Percentiles rank a stretch among this genome's conserved stretches.
phyloP scores from a whole-genome alignment of 31 red algal species.

The Bonnemaisonia californica region DNA sequence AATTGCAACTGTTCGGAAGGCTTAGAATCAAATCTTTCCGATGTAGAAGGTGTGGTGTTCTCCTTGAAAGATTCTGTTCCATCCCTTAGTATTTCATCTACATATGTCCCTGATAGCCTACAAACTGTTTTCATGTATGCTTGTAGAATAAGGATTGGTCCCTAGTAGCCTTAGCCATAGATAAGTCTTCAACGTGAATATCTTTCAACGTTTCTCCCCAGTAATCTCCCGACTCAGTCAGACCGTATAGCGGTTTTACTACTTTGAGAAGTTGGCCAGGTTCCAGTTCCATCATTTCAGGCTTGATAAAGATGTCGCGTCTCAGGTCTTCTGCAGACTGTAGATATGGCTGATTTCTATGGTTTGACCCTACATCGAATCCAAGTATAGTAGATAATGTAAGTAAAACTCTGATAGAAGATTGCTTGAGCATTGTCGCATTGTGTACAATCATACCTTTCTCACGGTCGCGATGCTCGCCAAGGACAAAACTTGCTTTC shows the following conservation, averaged over 20 bases:
- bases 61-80: not conserved
- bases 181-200: not conserved
- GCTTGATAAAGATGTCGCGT: slow-evolving; percentile 16
- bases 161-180: not conserved
- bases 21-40: not conserved
- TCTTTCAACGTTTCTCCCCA: not conserved
- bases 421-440: not conserved
- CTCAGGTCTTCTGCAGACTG: not conserved
- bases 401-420: not conserved
- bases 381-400: not conserved
- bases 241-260: slow-evolving; percentile 6
- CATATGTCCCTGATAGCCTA: too few species aligned
- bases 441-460: slow-evolving; percentile 1
- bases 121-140: not conserved
- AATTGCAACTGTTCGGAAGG: not conserved
- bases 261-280: not conserved
- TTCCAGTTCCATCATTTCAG: not conserved
- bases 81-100: not conserved
- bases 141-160: not conserved
- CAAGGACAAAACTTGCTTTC: slow-evolving; percentile 6
- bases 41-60: not conserved
- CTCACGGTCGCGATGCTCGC: not conserved
- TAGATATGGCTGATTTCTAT: not conserved
- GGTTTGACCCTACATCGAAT: not conserved
- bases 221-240: slow-evolving; percentile 23